Percentiles rank a stretch among this genome's conserved stretches.
phyloP scores from a whole-genome alignment of 1,284 basidiomycete genomes.

The Malassezia dermatis region DNA sequence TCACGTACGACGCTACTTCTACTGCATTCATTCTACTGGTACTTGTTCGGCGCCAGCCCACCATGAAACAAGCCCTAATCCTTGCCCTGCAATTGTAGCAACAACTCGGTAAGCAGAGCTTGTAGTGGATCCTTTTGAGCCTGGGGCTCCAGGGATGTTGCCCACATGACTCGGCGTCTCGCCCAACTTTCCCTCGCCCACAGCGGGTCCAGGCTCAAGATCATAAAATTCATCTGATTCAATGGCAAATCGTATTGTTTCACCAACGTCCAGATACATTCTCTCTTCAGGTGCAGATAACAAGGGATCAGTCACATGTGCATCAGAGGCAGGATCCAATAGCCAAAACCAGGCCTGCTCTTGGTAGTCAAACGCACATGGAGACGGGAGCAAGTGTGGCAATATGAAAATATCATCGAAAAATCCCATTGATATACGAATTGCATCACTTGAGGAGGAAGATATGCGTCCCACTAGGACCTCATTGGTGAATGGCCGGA shows the following conservation, averaged over 20 bases:
- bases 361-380: conserved; percentile 58
- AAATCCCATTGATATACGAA: conserved; percentile 67
- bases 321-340: conserved; percentile 41
- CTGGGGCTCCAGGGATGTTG: conserved; percentile 55
- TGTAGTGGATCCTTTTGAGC: conserved; percentile 55
- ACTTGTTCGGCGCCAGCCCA: conserved; percentile 51
- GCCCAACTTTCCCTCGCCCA: conserved; percentile 18
- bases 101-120: conserved; percentile 41
- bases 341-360: conserved; percentile 50
- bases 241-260: conserved; percentile 75
- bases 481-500: conserved; percentile 81
- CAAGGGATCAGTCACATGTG: conserved; percentile 26
- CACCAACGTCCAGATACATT: conserved; percentile 74
- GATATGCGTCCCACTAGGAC: conserved; percentile 79
- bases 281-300: conserved; percentile 53
- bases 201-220: conserved; percentile 68
- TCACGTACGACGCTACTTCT: no score
- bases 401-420: conserved; percentile 84
- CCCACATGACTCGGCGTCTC: conserved; percentile 25
- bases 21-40: conserved; percentile 2
- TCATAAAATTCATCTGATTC: conserved; percentile 82
- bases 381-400: conserved; percentile 59
- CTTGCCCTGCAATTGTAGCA: conserved; percentile 82
- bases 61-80: conserved; percentile 60
- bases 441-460: conserved; percentile 19